Evolutionary conservation across 2,329 filamentous ascomycete genomes (phyloP), one percentile per base, ranked within the genome.

Genomic region (Pseudonectria foliicola): DNA sequence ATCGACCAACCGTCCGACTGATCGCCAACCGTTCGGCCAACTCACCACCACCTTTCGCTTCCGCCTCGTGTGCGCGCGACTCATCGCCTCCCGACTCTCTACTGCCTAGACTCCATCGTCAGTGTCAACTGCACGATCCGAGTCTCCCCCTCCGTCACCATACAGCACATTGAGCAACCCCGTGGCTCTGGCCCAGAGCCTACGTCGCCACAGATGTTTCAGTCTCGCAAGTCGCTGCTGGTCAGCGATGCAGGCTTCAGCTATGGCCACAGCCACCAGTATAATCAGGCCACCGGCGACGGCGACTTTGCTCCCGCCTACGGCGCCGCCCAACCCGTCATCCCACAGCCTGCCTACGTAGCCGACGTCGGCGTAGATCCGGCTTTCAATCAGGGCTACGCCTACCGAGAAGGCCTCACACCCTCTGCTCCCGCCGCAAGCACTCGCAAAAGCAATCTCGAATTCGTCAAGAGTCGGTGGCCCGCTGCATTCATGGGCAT

Each of bases 391-490:
- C 54, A 62, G 31, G 55, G 57, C 21, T 62, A 61, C 41, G 61
- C 61, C 14, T 54, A 57, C 32, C 58, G 62, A 31, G 56, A 64
- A 45, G 62, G 57, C 27, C 37, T 63, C 25, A 48, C 54, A 10
- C 45, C 58, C 18, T 60, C 62, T 13, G 48, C 49, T 23, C 52
- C 55, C 10, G 47, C 59, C 12, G 40, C 45, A 28, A 58, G 56
- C 38, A 54, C 59, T 23, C 48, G 54, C 28, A 49, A 48, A 27
- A 51, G 51, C 39, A 54, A 44, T 37, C 51, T 89, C 68, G 90
- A 88, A 57, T 77, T 84, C 50, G 82, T 93, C 50, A 85, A 80
- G 56, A 84, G 85, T 38, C 77, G 73, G 54, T 98, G 92, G 90
- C 88, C 89, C 12, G 90, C 87, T 71, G 69, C 78, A 42, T 96